A percentile compares a stretch with the other conserved stretches of the same genome.
Conservation (phyloP, 2,329 filamentous ascomycete genomes). For the Coleophoma cylindrospora region DNA sequence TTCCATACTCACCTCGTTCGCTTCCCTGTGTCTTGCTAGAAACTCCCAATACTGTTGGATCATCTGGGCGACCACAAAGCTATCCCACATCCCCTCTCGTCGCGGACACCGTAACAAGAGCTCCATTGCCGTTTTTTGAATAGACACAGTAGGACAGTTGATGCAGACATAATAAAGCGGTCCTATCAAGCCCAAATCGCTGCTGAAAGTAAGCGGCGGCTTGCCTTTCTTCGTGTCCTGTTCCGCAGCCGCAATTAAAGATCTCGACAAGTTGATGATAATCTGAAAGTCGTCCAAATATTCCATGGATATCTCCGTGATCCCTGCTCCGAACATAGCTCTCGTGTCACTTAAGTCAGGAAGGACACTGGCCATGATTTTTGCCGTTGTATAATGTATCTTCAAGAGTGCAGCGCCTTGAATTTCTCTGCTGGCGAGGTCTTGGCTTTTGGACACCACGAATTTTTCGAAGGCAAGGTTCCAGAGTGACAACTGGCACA, state of each 20-base stretch:
- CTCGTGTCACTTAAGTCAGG: constrained; percentile 6
- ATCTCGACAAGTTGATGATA: constrained; percentile 9
- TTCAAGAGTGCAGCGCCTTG: constrained; percentile 24
- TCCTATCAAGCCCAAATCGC: constrained; percentile 14
- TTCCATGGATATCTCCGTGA: constrained; percentile 4
- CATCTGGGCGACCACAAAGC: constrained; percentile 6
- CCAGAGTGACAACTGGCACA: too few species aligned
- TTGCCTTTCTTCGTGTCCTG: constrained; percentile 9
- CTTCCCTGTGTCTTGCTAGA: constrained; percentile 10
- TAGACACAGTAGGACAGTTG: constrained; percentile 7
- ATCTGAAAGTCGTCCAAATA: constrained; percentile 10
- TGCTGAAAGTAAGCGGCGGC: constrained; percentile 8
- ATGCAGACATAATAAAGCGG: constrained; percentile 14
- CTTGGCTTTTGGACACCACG: constrained; percentile 13
- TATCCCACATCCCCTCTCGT: constrained; percentile 13
- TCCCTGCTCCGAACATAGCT: constrained; percentile 4
- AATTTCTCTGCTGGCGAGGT: constrained; percentile 17
- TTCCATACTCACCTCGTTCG: too few species aligned
- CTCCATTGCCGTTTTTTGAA: constrained; percentile 8
- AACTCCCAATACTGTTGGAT: constrained; percentile 11
- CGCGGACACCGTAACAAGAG: constrained; percentile 10
- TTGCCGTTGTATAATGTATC: constrained; percentile 18
- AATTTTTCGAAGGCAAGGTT: constrained; percentile 20
- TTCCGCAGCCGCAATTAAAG: constrained; percentile 10
- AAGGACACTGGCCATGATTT: constrained; percentile 15